Base-by-base conservation (phyloP, 768 basidiomycete genomes). In the Leucogyrophana mollusca region DNA sequence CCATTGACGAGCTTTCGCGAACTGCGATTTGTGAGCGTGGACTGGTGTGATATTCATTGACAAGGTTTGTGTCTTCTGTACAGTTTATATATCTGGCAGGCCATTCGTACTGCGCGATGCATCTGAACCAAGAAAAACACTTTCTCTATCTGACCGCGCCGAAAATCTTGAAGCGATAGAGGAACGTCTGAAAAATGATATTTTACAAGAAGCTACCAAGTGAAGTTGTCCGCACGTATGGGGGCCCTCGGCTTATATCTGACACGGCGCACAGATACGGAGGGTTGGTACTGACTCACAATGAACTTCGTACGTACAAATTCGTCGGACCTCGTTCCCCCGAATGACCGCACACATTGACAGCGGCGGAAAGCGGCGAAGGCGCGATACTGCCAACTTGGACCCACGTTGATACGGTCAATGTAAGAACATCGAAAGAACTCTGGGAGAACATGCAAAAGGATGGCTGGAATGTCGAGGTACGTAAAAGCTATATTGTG, bases 121-220 rank as follows among this genome's bases (percentile, higher is more conserved):
- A 2, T 77, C 90, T 9, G 83, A 90, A 50, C 94, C 94, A 3
- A 78, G 87, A 44, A 79, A 79, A 34, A 88, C 86, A 0, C 73
- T 96, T 42, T 72, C 82, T 10, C 66, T 97, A 25, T 94, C 93
- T 18, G 91, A 95, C 67, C 79, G 96, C n/a, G 89, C 93, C 2
- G 88, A 93, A 66, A 96, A 94, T 59, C 73, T 98, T 9, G 96
- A 97, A 61, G 93, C 84, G 0, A 95, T 98, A 46, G 96, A 94
- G 66, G 72, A 73, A 38, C 80, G 95, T 40, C 67, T 98, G 53
- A 96, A 93, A 71, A 78, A 83, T 40, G 96, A 99, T 57, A 94
- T 99, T 40, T 69, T 98, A 18, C 79, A 83, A 48, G 95, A 99
- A 70, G 82, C 89, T 8, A 65, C 72, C 42, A 81, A 83, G 87